Conservation (phyloP, 2,329 filamentous ascomycete species). For the Penicillium digitatum region DNA sequence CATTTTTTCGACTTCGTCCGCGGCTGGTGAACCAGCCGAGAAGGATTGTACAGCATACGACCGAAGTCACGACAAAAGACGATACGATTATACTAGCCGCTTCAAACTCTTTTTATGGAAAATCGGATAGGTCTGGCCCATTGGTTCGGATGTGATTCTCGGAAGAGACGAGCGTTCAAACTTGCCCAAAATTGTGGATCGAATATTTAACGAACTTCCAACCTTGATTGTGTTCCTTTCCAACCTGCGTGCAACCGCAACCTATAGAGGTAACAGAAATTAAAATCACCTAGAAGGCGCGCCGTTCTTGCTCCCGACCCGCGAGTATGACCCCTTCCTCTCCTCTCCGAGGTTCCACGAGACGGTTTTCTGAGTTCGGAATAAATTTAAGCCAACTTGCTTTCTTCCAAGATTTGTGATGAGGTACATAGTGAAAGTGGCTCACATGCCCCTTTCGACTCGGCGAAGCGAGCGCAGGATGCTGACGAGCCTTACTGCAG, state of each 20-base stretch:
- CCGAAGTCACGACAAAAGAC: conserved; percentile 9
- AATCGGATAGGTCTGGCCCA: conserved; percentile 12
- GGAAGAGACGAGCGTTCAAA: conserved; percentile 19
- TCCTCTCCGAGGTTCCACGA: no score
- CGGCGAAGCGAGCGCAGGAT: not conserved
- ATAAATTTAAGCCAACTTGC: no score
- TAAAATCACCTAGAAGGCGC: no score
- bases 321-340: no score
- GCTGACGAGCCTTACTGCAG: not conserved
- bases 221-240: not conserved
- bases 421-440: not conserved
- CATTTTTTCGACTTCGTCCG: no score
- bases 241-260: not conserved
- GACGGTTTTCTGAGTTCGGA: no score
- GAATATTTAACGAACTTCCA: not conserved
- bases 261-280: no score
- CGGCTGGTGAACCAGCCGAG: not conserved
- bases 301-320: no score
- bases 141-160: conserved; percentile 19
- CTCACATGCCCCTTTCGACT: not conserved
- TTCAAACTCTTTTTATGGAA: conserved; percentile 17
- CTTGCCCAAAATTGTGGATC: conserved; percentile 7
- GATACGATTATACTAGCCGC: conserved; percentile 14
- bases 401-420: no score
- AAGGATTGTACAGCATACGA: conserved; percentile 5